phyloP scores from a whole-genome alignment of 2,329 filamentous ascomycete genomes.

The Metarhizium album region DNA sequence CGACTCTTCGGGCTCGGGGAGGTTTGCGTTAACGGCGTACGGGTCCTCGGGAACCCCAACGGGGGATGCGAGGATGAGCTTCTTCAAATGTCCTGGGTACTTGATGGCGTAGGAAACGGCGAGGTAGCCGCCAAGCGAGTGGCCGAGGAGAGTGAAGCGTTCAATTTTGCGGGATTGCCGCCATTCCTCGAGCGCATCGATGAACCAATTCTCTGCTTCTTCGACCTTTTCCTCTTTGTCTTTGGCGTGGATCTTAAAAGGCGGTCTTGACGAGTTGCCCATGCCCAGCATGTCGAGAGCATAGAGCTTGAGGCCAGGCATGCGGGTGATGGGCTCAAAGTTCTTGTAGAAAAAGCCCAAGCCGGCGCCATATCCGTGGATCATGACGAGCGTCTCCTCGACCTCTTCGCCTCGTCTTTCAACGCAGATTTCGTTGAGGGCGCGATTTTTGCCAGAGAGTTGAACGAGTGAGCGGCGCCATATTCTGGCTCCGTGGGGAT shows the following conservation, averaged over 20 bases:
- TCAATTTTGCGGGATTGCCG: slow-evolving; percentile 79
- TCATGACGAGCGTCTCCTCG: slow-evolving; percentile 83
- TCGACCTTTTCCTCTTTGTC: slow-evolving; percentile 67
- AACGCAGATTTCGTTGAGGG: slow-evolving; percentile 86
- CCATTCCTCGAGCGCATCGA: slow-evolving; percentile 96
- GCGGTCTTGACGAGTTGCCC: slow-evolving; percentile 75
- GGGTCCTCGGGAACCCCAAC: slow-evolving; percentile 94
- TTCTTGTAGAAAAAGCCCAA: slow-evolving; percentile 98
- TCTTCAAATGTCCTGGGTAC: slow-evolving; percentile 89
- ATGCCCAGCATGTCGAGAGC: slow-evolving; percentile 93
- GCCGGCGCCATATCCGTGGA: slow-evolving; percentile 93
- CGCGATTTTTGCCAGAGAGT: slow-evolving; percentile 75
- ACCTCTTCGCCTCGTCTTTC: slow-evolving; percentile 69
- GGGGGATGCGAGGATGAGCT: slow-evolving; percentile 88
- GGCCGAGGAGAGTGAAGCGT: slow-evolving; percentile 83
- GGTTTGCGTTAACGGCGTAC: slow-evolving; percentile 68
- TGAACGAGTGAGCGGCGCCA: slow-evolving; percentile 82
- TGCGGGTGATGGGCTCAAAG: slow-evolving; percentile 74
- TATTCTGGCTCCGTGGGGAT: slow-evolving; percentile 74
- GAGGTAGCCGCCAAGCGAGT: slow-evolving; percentile 90
- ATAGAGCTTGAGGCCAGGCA: slow-evolving; percentile 77
- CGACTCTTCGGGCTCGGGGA: slow-evolving; percentile 68
- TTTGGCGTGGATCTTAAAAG: slow-evolving; percentile 78
- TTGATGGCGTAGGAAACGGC: slow-evolving; percentile 92
- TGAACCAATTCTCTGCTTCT: slow-evolving; percentile 91